Conservation (phyloP, 306 rosid species). For the Rosa rugosa region DNA sequence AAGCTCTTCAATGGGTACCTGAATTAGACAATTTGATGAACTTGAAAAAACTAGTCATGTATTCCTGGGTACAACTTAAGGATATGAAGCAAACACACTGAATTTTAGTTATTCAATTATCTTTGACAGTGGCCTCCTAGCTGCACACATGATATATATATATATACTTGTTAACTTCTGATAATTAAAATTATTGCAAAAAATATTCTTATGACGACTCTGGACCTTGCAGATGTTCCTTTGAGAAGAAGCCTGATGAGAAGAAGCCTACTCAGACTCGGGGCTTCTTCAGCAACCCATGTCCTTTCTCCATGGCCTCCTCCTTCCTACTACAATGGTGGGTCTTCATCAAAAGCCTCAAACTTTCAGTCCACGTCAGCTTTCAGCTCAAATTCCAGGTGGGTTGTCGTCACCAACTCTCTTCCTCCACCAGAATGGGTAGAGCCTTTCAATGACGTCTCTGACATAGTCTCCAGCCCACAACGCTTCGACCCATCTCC, state of each 20-base stretch:
- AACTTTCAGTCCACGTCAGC: conserved; percentile 2
- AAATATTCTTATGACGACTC: neutral
- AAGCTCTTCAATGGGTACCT: neutral
- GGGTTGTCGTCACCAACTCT: conserved; percentile 36
- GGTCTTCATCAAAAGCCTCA: conserved; percentile 27
- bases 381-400: conserved; percentile 31
- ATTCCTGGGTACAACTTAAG: neutral
- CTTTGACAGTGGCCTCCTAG: neutral
- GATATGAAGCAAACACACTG: neutral
- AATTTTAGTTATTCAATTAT: neutral
- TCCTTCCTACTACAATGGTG: conserved; percentile 23
- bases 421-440: conserved; percentile 80
- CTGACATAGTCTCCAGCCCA: conserved; percentile 59
- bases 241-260: conserved; percentile 42
- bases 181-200: neutral
- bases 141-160: neutral
- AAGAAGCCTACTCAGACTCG: conserved; percentile 26
- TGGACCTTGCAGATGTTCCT: conserved; percentile 67
- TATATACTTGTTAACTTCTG: neutral
- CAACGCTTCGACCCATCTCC: conserved; percentile 54
- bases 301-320: conserved; percentile 16
- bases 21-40: neutral
- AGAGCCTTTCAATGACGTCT: conserved; percentile 70
- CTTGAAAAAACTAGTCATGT: neutral
- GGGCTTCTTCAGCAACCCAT: conserved; percentile 24